Evolutionary conservation across 306 rosid species (phyloP).

Genomic region (Fragaria ananassa): DNA sequence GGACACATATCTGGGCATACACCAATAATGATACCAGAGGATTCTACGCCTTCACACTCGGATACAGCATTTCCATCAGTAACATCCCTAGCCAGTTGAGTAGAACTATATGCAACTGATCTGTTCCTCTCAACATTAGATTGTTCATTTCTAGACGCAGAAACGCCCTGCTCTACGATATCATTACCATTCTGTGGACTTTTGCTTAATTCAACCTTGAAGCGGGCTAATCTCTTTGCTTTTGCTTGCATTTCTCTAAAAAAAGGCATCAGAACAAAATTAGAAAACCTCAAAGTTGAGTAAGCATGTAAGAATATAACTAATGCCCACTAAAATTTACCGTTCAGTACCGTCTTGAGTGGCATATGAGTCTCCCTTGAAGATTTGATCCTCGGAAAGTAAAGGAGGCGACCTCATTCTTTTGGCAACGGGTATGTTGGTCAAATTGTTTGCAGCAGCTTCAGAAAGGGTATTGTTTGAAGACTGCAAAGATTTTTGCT

Average conservation of each 20-base stretch:
- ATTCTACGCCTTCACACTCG: constrained; percentile 52
- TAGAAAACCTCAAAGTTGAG: constrained; percentile 11
- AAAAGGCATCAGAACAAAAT: constrained; percentile 22
- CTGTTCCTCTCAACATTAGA: constrained; percentile 41
- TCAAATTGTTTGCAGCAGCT: constrained; percentile 27
- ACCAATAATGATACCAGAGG: constrained; percentile 66
- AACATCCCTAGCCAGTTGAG: constrained; percentile 44
- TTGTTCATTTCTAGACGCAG: constrained; percentile 35
- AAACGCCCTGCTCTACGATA: constrained; percentile 38
- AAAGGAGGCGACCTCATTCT: constrained; percentile 80
- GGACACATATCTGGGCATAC: constrained; percentile 96
- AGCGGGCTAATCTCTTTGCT: constrained; percentile 92
- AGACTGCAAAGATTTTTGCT: constrained; percentile 24
- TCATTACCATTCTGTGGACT: constrained; percentile 43
- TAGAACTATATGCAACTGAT: constrained; percentile 32
- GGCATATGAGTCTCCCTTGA: constrained; percentile 43
- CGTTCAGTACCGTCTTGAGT: constrained; percentile 62
- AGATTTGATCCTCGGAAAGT: constrained; percentile 41
- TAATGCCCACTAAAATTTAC: constrained; percentile 41
- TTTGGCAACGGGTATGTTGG: constrained; percentile 45
- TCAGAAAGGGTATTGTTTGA: constrained; percentile 25
- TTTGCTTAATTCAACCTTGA: constrained; percentile 71
- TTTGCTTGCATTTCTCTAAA: constrained; percentile 78
- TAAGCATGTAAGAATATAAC: constrained; percentile 17
- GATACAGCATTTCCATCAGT: constrained; percentile 36